Conservation (phyloP, 164 flowering plant species). For the Brasenia schreberi region DNA sequence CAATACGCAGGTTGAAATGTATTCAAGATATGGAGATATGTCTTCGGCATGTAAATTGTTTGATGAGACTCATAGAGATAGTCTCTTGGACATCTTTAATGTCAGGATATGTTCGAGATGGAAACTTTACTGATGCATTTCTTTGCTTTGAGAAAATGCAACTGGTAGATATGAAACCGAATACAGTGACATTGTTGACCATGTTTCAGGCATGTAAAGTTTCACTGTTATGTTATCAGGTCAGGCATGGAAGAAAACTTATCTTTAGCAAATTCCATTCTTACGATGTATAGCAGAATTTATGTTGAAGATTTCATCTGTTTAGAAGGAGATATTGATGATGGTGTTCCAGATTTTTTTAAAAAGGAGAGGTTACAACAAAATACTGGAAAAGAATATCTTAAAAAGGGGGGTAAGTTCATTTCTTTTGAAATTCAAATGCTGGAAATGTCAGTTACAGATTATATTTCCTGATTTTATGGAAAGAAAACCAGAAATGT, state of each 20-base stretch:
- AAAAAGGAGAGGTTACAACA: no score
- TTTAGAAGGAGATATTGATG: no score
- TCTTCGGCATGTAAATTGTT: slow-evolving; percentile 26
- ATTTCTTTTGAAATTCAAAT: no score
- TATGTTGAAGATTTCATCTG: no score
- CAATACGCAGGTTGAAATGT: slow-evolving; percentile 42
- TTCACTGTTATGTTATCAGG: slow-evolving; percentile 41
- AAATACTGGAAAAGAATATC: no score
- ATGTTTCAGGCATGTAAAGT: slow-evolving; percentile 37
- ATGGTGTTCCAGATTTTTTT: no score
- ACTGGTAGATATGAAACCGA: slow-evolving; percentile 26
- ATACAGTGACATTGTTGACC: slow-evolving; percentile 37
- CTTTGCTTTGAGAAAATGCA: slow-evolving; percentile 28
- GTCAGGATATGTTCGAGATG: slow-evolving; percentile 23
- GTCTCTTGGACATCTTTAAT: slow-evolving; percentile 61
- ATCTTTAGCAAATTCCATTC: slow-evolving; percentile 34
- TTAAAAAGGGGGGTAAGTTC: no score
- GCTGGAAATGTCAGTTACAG: no score
- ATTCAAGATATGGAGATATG: slow-evolving; percentile 17
- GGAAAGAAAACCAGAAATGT: no score
- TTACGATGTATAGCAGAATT: slow-evolving; percentile 30
- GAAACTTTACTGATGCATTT: slow-evolving; percentile 14
- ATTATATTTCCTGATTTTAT: no score
- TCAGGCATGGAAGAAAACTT: slow-evolving; percentile 21
- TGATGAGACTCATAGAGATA: slow-evolving; percentile 38